Percentiles rank a stretch among this genome's conserved stretches.
phyloP scores from a whole-genome alignment of 75 land plant genomes.

The Cryptomeria japonica region DNA sequence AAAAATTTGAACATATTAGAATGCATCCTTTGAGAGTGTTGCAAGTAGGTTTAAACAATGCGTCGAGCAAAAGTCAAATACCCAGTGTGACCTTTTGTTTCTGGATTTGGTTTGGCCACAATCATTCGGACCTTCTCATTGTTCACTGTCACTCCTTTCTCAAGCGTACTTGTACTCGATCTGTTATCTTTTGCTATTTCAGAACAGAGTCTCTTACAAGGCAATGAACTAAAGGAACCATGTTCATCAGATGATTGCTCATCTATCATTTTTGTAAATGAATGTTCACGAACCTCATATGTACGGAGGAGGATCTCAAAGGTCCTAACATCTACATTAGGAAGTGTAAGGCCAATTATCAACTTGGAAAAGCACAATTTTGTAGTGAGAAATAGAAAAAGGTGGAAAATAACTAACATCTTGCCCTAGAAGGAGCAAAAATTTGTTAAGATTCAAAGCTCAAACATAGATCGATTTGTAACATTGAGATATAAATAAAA shows the following conservation, averaged over 20 bases:
- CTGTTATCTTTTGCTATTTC: constrained; percentile 26
- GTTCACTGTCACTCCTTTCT: neutral
- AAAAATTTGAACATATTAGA: neutral
- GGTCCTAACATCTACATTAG: constrained; percentile 71
- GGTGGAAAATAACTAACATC: neutral
- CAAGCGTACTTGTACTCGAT: constrained; percentile 13
- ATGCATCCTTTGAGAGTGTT: neutral
- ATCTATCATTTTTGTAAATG: constrained; percentile 19
- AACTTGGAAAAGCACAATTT: neutral
- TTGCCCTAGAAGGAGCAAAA: neutral
- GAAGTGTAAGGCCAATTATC: neutral
- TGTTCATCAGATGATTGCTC: constrained; percentile 9
- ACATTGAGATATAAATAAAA: neutral
- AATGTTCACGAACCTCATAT: constrained; percentile 72
- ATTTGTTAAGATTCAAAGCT: neutral
- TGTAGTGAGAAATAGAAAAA: neutral
- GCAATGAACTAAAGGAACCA: constrained; percentile 19
- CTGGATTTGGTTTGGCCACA: constrained; percentile 55
- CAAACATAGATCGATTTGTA: neutral
- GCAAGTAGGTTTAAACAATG: neutral
- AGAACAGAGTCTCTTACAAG: constrained; percentile 46
- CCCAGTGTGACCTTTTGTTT: constrained; percentile 94
- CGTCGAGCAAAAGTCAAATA: constrained; percentile 93
- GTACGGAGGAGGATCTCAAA: constrained; percentile 89
- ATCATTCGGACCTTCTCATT: constrained; percentile 10